Evolutionary conservation across 805 yeast species (phyloP).

Genomic region (Tetrapisispora iriomotensis): DNA sequence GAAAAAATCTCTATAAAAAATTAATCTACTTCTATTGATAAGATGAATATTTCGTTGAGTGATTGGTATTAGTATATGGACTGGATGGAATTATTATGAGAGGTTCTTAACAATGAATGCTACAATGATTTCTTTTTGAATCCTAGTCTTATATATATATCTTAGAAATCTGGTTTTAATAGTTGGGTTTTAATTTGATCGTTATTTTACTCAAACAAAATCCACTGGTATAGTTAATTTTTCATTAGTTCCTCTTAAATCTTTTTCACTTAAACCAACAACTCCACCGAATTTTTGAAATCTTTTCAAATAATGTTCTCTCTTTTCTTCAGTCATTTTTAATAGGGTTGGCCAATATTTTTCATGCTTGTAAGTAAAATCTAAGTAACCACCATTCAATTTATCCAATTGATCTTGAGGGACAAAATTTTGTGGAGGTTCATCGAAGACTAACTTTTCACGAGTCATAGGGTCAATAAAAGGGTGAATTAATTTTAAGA

Average conservation of each 20-base stretch:
- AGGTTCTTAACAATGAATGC: neutral
- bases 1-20: neutral
- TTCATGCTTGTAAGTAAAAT: slow-evolving; percentile 74
- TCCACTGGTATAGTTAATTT: slow-evolving; percentile 21
- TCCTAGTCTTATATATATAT: neutral
- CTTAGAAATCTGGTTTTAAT: neutral
- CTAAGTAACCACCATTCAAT: slow-evolving; percentile 76
- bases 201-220: neutral
- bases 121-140: neutral
- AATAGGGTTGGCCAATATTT: slow-evolving; percentile 68
- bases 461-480: slow-evolving; percentile 93
- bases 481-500: slow-evolving; percentile 83
- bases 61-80: no score
- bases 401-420: slow-evolving; percentile 73
- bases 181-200: neutral
- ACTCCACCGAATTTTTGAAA: slow-evolving; percentile 59
- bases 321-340: slow-evolving; percentile 49
- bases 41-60: no score
- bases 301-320: slow-evolving; percentile 53
- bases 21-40: neutral
- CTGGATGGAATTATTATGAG: neutral
- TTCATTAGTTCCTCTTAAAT: slow-evolving; percentile 46
- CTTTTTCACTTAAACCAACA: slow-evolving; percentile 76
- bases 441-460: slow-evolving; percentile 85
- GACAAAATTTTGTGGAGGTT: slow-evolving; percentile 76